Evolutionary conservation across 1,284 basidiomycete genomes (phyloP).

Genomic region (Apiotrichum akiyoshidainum): DNA sequence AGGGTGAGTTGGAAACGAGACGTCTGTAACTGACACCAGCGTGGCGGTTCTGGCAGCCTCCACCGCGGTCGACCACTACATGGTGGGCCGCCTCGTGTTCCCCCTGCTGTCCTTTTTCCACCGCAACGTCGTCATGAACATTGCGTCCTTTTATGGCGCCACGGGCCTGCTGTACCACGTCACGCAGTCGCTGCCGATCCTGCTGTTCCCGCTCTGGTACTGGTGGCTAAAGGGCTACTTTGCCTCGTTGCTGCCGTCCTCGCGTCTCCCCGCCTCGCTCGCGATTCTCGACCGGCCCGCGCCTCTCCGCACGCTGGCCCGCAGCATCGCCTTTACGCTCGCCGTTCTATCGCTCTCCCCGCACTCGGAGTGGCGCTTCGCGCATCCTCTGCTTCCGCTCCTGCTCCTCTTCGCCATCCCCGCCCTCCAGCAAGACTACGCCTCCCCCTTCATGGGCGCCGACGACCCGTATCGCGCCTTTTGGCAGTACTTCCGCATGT

Average conservation of each 20-base stretch:
- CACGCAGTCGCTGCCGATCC: slow-evolving; percentile 76
- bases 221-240: slow-evolving; percentile 63
- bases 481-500: slow-evolving; percentile 38
- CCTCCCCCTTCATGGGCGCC: slow-evolving; percentile 38
- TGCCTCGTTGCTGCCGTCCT: slow-evolving; percentile 23
- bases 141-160: slow-evolving; percentile 92
- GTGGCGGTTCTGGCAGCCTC: slow-evolving; percentile 30
- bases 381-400: slow-evolving; percentile 87
- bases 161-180: slow-evolving; percentile 86
- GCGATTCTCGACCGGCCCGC: slow-evolving; percentile 28
- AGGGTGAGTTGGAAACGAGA: slow-evolving; percentile 11
- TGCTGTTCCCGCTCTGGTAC: slow-evolving; percentile 69
- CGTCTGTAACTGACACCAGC: slow-evolving; percentile 17
- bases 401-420: slow-evolving; percentile 75
- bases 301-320: slow-evolving; percentile 54
- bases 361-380: slow-evolving; percentile 96
- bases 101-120: slow-evolving; percentile 66
- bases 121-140: slow-evolving; percentile 74
- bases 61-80: slow-evolving; percentile 38
- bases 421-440: slow-evolving; percentile 60
- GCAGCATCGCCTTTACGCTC: slow-evolving; percentile 63
- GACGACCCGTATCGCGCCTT: slow-evolving; percentile 30
- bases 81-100: slow-evolving; percentile 42
- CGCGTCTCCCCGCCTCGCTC: slow-evolving; percentile 41
- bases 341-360: slow-evolving; percentile 70